Evolutionary conservation across 768 basidiomycete genomes (phyloP).

Genomic region (Trametes meyenii): DNA sequence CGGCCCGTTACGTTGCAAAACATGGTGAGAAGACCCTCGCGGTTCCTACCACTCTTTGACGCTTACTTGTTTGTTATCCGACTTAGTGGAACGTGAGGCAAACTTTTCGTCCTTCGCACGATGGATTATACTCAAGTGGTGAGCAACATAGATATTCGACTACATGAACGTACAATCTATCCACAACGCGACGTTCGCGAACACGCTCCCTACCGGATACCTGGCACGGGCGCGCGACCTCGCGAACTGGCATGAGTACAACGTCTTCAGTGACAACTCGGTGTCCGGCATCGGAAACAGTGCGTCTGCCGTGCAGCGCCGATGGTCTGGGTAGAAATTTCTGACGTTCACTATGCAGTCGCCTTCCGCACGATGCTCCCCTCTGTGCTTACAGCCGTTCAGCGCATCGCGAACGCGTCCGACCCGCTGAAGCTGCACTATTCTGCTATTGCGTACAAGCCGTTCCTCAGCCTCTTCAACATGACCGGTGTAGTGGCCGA

Average conservation of each 20-base stretch:
- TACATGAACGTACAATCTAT: constrained; percentile 75
- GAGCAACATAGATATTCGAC: constrained; percentile 55
- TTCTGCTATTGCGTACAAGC: constrained; percentile 72
- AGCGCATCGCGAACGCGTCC: constrained; percentile 50
- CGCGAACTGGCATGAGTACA: constrained; percentile 76
- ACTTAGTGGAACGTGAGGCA: constrained; percentile 49
- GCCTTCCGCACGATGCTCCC: constrained; percentile 68
- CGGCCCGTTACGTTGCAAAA: constrained; percentile 55
- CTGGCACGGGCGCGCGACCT: constrained; percentile 59
- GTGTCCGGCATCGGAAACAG: constrained; percentile 54
- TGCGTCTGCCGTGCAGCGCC: background rate
- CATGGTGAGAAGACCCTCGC: constrained; percentile 52
- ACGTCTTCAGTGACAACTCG: constrained; percentile 58
- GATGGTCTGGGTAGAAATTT: no score
- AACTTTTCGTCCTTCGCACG: no score
- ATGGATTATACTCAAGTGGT: background rate
- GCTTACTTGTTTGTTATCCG: constrained; percentile 16
- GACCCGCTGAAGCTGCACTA: constrained; percentile 61
- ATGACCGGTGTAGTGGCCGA: constrained; percentile 62
- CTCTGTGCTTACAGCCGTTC: constrained; percentile 56
- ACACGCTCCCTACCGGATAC: constrained; percentile 48
- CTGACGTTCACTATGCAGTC: constrained; percentile 43
- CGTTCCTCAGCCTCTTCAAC: constrained; percentile 77
- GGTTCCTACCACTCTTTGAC: background rate
- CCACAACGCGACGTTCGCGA: constrained; percentile 60